Conservation (phyloP, 495 filamentous ascomycete species). For the Penicillium manginii region DNA sequence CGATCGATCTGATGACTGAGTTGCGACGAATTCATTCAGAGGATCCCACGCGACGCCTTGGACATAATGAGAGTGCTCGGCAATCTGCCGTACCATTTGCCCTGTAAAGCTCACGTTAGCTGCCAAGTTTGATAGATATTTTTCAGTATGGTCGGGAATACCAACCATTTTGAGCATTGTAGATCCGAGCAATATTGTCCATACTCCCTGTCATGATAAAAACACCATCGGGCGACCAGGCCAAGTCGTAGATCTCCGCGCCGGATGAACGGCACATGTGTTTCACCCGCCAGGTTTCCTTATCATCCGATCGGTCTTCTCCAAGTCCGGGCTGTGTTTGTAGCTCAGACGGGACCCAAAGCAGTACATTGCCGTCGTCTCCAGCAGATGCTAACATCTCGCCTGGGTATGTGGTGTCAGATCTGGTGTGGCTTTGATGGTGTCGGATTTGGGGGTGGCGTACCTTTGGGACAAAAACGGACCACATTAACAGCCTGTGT, state of each 20-base stretch:
- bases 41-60: constrained; percentile 99
- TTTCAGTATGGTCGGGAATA: constrained; percentile 3
- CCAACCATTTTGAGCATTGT: constrained; percentile 90
- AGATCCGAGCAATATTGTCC: constrained; percentile 98
- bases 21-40: constrained; percentile 96
- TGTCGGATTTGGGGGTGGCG: neutral
- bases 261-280: constrained; percentile 95
- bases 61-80: constrained; percentile 98
- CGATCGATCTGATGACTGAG: constrained; percentile 95
- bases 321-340: constrained; percentile 69
- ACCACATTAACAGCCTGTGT: constrained; percentile 99
- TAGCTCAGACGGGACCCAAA: constrained; percentile 90
- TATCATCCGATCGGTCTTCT: constrained; percentile 85
- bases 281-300: constrained; percentile 95
- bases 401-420: constrained; percentile 55
- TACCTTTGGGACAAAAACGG: constrained; percentile 90
- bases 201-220: constrained; percentile 99
- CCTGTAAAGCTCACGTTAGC: constrained; percentile 54
- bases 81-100: constrained; percentile 91
- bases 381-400: constrained; percentile 93
- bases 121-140: neutral
- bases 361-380: constrained; percentile 93
- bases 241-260: constrained; percentile 95
- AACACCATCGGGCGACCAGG: constrained; percentile 94
- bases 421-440: constrained; percentile 12